Conservation (phyloP, 2,329 filamentous ascomycete genomes). For the Helicocarpus griseus region DNA sequence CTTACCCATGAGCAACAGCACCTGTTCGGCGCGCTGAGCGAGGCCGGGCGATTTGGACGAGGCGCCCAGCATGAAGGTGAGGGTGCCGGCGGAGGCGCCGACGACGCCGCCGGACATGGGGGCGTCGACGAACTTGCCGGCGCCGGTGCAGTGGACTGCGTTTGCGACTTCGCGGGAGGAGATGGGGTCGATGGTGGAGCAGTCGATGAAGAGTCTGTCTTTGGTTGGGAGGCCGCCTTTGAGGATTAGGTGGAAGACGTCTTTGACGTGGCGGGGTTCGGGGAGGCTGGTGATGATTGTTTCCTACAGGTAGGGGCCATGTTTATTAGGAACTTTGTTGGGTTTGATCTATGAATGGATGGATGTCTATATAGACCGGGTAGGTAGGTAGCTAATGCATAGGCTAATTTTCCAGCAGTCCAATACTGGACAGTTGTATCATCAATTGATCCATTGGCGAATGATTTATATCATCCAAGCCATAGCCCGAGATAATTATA, state of each 20-base stretch:
- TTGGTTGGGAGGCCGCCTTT: constrained; percentile 46
- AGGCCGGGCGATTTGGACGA: constrained; percentile 38
- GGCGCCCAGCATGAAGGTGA: constrained; percentile 93
- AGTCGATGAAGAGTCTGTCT: constrained; percentile 81
- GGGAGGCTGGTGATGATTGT: constrained; percentile 82
- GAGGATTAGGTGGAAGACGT: constrained; percentile 70
- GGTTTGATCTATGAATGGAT: constrained; percentile 5
- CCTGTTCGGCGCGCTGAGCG: constrained; percentile 54
- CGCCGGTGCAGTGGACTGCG: constrained; percentile 54
- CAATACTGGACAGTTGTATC: no score
- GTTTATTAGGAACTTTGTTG: constrained; percentile 9
- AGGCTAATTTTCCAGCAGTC: constrained; percentile 10
- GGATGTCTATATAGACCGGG: constrained; percentile 12
- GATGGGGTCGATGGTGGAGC: constrained; percentile 87
- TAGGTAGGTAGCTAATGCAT: constrained; percentile 4
- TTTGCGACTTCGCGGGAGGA: constrained; percentile 71
- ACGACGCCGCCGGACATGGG: constrained; percentile 97
- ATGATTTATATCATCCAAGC: background rate
- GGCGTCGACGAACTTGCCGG: constrained; percentile 79
- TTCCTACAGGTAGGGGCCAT: constrained; percentile 46
- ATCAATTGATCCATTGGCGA: background rate
- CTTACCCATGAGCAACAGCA: constrained; percentile 74
- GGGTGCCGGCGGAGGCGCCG: constrained; percentile 72
- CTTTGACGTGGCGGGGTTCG: constrained; percentile 76
- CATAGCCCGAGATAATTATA: background rate